These are phyloP conservation scores for Baorangia bicolor DNA, from an alignment of 768 basidiomycete species.

Conservation along the genomic window DNA sequence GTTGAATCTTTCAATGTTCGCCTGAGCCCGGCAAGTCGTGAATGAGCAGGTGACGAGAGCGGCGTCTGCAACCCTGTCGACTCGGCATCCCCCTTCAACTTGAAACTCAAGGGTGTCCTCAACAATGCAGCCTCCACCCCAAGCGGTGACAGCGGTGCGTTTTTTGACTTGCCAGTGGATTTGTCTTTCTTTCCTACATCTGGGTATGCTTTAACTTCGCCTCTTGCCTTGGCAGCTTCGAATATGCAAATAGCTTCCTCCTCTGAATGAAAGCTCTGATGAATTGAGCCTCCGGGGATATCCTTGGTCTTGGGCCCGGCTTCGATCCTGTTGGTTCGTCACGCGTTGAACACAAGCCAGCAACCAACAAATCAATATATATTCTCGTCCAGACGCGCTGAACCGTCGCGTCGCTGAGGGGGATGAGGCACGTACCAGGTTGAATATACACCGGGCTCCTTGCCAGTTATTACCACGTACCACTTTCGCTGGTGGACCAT, in stretches of 20 bases:
- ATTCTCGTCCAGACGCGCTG: slow-evolving; percentile 17
- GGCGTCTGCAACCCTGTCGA: background rate
- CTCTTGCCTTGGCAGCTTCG: slow-evolving; percentile 28
- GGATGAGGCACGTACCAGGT: slow-evolving; percentile 20
- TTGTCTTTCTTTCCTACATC: background rate
- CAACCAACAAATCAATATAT: slow-evolving; percentile 24
- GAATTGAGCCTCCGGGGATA: slow-evolving; percentile 41
- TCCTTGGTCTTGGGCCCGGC: slow-evolving; percentile 42
- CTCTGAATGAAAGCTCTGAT: slow-evolving; percentile 43
- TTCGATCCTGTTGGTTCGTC: slow-evolving; percentile 41
- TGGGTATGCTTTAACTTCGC: slow-evolving; percentile 26
- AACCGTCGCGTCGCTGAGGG: slow-evolving; percentile 4
- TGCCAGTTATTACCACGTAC: slow-evolving; percentile 31
- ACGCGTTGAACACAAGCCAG: slow-evolving; percentile 2
- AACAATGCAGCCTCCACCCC: slow-evolving; percentile 18
- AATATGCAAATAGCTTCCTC: slow-evolving; percentile 41
- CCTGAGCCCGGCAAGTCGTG: slow-evolving; percentile 8
- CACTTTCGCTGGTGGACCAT: slow-evolving; percentile 25
- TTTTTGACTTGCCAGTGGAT: background rate
- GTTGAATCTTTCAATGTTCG: slow-evolving; percentile 9
- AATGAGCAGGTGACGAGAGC: background rate
- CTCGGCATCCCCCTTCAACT: background rate
- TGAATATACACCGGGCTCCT: slow-evolving; percentile 30
- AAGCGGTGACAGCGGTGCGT: slow-evolving; percentile 17
- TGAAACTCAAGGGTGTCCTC: slow-evolving; percentile 7